phyloP scores from a whole-genome alignment of 2,329 filamentous ascomycete genomes.

The Aspergillus viridinutans region DNA sequence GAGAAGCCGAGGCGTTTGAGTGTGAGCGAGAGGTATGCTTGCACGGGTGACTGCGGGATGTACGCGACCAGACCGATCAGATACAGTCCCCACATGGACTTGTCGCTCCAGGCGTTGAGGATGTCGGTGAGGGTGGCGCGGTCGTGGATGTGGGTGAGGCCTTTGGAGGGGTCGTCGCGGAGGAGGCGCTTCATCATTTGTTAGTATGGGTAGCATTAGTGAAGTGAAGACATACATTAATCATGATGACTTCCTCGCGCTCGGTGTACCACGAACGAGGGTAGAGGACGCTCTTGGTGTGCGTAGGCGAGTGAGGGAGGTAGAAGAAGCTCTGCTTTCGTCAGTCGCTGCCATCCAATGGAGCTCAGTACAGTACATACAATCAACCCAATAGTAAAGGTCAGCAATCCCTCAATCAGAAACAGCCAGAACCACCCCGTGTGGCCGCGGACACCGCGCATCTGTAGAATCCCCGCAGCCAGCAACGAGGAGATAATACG shows the following conservation, averaged over 20 bases:
- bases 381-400: slow-evolving; percentile 38
- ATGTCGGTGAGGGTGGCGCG: slow-evolving; percentile 43
- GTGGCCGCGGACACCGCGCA: slow-evolving; percentile 40
- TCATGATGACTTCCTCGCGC: slow-evolving; percentile 27
- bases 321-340: slow-evolving; percentile 22
- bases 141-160: slow-evolving; percentile 44
- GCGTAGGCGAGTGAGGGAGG: slow-evolving; percentile 25
- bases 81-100: slow-evolving; percentile 50
- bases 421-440: slow-evolving; percentile 43
- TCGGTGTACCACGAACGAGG: slow-evolving; percentile 24
- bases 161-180: slow-evolving; percentile 54
- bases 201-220: too few species aligned
- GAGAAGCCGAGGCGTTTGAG: slow-evolving; percentile 35
- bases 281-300: slow-evolving; percentile 21
- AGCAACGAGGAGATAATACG: slow-evolving; percentile 37
- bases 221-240: slow-evolving; percentile 15
- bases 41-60: slow-evolving; percentile 48
- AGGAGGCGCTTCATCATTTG: slow-evolving; percentile 30
- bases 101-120: slow-evolving; percentile 44
- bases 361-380: slow-evolving; percentile 10
- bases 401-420: slow-evolving; percentile 43
- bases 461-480: slow-evolving; percentile 39
- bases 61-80: slow-evolving; percentile 43
- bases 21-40: slow-evolving; percentile 53
- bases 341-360: slow-evolving; percentile 23